Conservation (phyloP, 2,329 filamentous ascomycete species). For the Xylaria hypoxylon region DNA sequence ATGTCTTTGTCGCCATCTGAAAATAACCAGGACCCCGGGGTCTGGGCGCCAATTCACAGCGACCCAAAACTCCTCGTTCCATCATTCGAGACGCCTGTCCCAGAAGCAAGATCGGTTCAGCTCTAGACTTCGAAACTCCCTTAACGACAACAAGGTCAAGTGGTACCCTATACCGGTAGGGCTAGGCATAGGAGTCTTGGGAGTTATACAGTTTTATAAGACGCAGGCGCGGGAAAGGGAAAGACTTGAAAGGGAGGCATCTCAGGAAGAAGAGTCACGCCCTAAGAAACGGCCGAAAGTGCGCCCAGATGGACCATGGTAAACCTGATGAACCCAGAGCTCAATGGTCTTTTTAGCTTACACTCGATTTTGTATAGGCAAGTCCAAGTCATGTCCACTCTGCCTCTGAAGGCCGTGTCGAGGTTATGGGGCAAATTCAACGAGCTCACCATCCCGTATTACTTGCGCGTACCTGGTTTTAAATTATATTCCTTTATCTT, state of each 20-base stretch:
- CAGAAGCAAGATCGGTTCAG: conserved; percentile 58
- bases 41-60: conserved; percentile 42
- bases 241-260: conserved; percentile 60
- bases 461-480: conserved; percentile 88
- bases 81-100: conserved; percentile 59
- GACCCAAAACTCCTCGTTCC: conserved; percentile 54
- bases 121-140: conserved; percentile 62
- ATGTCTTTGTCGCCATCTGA: conserved; percentile 41
- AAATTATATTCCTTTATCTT: conserved; percentile 92
- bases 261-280: conserved; percentile 55
- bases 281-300: conserved; percentile 71
- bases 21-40: conserved; percentile 38
- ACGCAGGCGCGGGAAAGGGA: conserved; percentile 69
- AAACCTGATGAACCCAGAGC: conserved; percentile 40
- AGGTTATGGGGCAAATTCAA: conserved; percentile 93
- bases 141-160: conserved; percentile 70
- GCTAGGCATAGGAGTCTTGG: conserved; percentile 85
- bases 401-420: conserved; percentile 91
- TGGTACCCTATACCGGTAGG: conserved; percentile 94
- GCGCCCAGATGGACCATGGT: conserved; percentile 87
- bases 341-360: conserved; percentile 16
- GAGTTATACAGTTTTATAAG: conserved; percentile 85
- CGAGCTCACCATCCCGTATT: conserved; percentile 87
- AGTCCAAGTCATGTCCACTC: conserved; percentile 91
- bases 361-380: conserved; percentile 64